Conservation (phyloP, 179 eudicot genomes). For the Sideroxylon spinosum region DNA sequence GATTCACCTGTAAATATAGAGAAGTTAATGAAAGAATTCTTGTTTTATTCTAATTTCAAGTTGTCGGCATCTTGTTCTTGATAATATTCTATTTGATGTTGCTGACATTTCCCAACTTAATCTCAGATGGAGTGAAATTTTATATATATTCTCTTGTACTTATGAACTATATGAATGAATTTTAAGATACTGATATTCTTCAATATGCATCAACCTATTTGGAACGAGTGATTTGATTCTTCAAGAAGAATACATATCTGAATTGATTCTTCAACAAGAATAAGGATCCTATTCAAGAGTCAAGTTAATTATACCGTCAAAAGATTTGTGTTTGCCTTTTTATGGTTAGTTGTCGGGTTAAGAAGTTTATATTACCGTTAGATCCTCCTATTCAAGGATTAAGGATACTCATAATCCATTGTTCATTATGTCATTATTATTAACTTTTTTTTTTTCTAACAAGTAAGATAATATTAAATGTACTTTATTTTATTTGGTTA, state of each 20-base stretch:
- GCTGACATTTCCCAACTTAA: neutral
- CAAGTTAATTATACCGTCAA: too few relatives aligned
- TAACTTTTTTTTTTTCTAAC: too few relatives aligned
- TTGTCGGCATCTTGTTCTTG: constrained; percentile 25
- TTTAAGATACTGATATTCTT: constrained; percentile 1
- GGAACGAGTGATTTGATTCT: neutral
- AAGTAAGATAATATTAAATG: too few relatives aligned
- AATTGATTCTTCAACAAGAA: too few relatives aligned
- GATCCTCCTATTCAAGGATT: too few relatives aligned
- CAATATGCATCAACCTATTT: neutral
- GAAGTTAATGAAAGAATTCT: neutral
- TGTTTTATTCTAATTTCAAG: constrained; percentile 15
- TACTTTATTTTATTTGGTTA: too few relatives aligned
- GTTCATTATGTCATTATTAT: too few relatives aligned
- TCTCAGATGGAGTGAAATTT: neutral
- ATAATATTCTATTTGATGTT: neutral
- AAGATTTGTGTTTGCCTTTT: too few relatives aligned
- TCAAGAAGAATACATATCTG: neutral
- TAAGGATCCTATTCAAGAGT: too few relatives aligned
- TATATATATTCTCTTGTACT: neutral
- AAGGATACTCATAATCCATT: too few relatives aligned
- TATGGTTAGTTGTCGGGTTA: too few relatives aligned
- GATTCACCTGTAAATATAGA: neutral
- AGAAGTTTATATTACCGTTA: too few relatives aligned
- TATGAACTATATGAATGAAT: neutral